These are phyloP conservation scores for Geotrichum bryndzae DNA, from an alignment of 1,139 yeast species.

Conservation along the genomic window DNA sequence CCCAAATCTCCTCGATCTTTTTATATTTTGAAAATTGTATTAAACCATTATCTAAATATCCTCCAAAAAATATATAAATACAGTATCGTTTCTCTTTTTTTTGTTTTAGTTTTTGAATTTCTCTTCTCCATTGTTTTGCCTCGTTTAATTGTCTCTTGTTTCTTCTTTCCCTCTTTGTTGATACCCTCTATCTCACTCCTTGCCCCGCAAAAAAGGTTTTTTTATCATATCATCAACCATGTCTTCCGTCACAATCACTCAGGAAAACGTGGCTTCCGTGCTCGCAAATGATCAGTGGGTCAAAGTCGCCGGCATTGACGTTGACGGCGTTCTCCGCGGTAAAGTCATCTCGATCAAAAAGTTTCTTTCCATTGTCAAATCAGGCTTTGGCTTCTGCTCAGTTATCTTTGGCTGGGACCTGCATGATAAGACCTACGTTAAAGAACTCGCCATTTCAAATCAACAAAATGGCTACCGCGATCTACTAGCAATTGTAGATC, in stretches of 20 bases:
- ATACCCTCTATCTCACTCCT: neutral
- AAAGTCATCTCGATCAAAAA: conserved; percentile 33
- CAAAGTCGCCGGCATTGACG: conserved; percentile 37
- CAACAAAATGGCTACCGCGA: conserved; percentile 35
- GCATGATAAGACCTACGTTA: conserved; percentile 33
- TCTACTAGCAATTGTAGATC: conserved; percentile 31
- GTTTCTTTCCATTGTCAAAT: conserved; percentile 28
- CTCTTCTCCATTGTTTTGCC: neutral
- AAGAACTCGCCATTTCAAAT: conserved; percentile 30
- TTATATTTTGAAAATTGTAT: too few species aligned
- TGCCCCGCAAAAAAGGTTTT: neutral
- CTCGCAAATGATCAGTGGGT: conserved; percentile 26
- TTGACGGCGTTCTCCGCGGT: conserved; percentile 37
- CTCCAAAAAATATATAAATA: too few species aligned
- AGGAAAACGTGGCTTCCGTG: conserved; percentile 7
- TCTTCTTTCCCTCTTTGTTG: neutral
- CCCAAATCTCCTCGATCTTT: too few species aligned
- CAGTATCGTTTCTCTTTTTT: neutral
- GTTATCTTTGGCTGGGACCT: conserved; percentile 39
- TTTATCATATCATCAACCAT: neutral
- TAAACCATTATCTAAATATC: too few species aligned
- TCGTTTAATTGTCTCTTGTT: neutral
- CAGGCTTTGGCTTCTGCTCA: conserved; percentile 36
- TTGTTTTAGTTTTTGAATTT: neutral
- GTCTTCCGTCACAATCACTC: neutral